phyloP scores from a whole-genome alignment of 1,284 basidiomycete genomes.

The Ustilago nuda region DNA sequence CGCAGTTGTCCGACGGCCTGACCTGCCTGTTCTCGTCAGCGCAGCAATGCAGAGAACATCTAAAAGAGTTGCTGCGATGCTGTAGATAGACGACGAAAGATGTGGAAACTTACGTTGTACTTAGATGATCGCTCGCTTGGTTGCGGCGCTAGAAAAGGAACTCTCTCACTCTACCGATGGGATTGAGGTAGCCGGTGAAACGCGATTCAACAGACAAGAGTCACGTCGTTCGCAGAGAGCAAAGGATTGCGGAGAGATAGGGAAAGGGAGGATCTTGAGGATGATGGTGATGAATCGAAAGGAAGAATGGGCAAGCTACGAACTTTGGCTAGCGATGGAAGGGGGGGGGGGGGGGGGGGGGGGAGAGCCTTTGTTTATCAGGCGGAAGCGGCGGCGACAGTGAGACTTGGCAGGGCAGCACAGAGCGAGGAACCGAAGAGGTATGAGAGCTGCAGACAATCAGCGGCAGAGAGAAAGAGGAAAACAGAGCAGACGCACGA shows the following conservation, averaged over 20 bases:
- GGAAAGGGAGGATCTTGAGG: conserved; percentile 33
- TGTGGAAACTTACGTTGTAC: conserved; percentile 27
- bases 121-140: conserved; percentile 17
- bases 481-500: conserved; percentile 4
- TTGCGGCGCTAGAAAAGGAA: conserved; percentile 6
- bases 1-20: not conserved
- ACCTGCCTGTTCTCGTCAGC: not conserved
- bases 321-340: not conserved
- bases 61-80: no score
- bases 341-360: no score
- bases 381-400: conserved; percentile 5
- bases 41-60: no score
- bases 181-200: conserved; percentile 18
- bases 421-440: not conserved
- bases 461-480: conserved; percentile 2
- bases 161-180: conserved; percentile 31
- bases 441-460: conserved; percentile 3
- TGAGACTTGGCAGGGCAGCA: not conserved
- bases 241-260: not conserved
- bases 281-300: conserved; percentile 37
- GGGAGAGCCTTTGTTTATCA: conserved; percentile 44
- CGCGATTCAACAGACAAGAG: conserved; percentile 26
- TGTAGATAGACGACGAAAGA: not conserved
- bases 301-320: conserved; percentile 8
- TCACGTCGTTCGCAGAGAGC: conserved; percentile 27